Percentiles rank a stretch among this genome's conserved stretches.
phyloP scores from a whole-genome alignment of 306 rosid species.

The Albizia julibrissin region DNA sequence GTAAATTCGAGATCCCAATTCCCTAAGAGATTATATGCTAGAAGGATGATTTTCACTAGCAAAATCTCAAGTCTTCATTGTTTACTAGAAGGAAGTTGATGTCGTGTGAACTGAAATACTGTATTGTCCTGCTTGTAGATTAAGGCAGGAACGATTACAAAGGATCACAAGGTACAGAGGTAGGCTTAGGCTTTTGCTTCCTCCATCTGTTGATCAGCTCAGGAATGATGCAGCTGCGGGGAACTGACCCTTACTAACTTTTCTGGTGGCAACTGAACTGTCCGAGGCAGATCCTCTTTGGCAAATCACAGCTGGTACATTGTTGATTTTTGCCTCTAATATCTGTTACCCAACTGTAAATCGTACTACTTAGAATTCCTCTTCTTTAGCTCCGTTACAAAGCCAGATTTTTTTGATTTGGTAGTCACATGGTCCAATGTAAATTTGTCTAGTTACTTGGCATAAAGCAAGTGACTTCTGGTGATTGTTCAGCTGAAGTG shows the following conservation, averaged over 20 bases:
- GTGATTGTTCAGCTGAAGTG: background rate
- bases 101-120: constrained; percentile 13
- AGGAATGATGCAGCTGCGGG: constrained; percentile 68
- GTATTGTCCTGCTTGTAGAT: constrained; percentile 46
- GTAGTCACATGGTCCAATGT: background rate
- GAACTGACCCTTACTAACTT: constrained; percentile 43
- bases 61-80: background rate
- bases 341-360: background rate
- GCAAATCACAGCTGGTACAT: background rate
- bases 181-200: constrained; percentile 91
- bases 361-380: background rate
- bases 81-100: background rate
- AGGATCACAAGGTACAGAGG: constrained; percentile 78
- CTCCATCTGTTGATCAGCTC: constrained; percentile 65
- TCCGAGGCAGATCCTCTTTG: background rate
- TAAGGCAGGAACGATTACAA: constrained; percentile 66
- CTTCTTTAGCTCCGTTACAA: background rate
- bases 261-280: background rate
- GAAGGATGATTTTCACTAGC: background rate
- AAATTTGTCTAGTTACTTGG: background rate
- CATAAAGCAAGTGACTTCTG: background rate
- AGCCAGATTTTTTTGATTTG: background rate
- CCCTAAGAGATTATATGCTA: background rate
- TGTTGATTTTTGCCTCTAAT: background rate
- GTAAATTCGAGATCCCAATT: constrained; percentile 12